Base-by-base conservation (phyloP, 306 rosid species). In the Cucumis hystrix region DNA sequence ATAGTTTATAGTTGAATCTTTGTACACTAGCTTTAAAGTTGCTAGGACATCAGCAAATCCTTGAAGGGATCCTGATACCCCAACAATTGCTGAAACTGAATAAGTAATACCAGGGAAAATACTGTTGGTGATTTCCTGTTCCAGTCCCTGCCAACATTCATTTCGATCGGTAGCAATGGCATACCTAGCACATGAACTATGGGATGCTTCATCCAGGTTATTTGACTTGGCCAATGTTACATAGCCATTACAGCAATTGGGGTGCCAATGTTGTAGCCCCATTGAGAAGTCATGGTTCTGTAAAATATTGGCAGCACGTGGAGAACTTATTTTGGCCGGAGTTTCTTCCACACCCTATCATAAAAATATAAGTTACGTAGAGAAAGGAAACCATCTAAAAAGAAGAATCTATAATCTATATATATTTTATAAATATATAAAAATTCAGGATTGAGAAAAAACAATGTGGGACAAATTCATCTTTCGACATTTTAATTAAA, bases 81-180 rank as follows among this genome's bases (percentile, higher is more conserved):
- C 98, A 75, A 91, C 97, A 79, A 35, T 79, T 82, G 96, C 93
- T 6, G 91, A 89, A 81, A 96, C 97, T 11, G 23, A 69, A 75
- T 92, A 92, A 61, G 84, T 69, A 45, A 86, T 86, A 70, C 92
- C 92, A 8, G 58, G 65, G 30, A 88, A 84, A 80, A 96, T 70
- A 59, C 79, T 79, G 45, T 65, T 56, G 5, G 98, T 96, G 77
- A 96, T 91, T 55, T 92, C 96, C 85, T 92, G 99, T 85, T 89
- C 99, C 74, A 88, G 87, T 40, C 99, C 99, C 82, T 96, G 99
- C 99, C 99, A 96, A 80, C 91, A 78, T 85, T 92, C 96, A 30
- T 82, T 87, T 28, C 98, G 89, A 64, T 91, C 69, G 0, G 87
- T 81, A 28, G 89, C 92, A 80, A 92, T 92, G 40, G 86, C 97